Evolutionary conservation across 2,329 filamentous ascomycete species (phyloP).

Genomic region (Aureobasidium sp.): DNA sequence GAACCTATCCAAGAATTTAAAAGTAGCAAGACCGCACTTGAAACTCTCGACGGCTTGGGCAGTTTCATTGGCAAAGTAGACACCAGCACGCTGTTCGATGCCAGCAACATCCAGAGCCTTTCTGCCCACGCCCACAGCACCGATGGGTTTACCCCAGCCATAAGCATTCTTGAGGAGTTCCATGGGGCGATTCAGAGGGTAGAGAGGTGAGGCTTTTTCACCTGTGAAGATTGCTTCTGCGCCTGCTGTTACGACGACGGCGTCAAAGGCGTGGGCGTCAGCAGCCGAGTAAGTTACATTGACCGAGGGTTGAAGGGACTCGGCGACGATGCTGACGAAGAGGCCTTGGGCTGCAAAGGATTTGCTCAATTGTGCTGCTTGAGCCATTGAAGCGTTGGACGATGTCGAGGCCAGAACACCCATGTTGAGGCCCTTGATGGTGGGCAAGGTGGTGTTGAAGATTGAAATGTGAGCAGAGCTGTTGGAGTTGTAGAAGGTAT

Average conservation of each 20-base stretch:
- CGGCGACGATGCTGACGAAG: conserved; percentile 52
- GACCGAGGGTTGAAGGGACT: conserved; percentile 47
- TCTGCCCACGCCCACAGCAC: conserved; percentile 47
- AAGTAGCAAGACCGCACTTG: conserved; percentile 47
- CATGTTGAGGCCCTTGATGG: conserved; percentile 55
- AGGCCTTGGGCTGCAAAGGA: conserved; percentile 44
- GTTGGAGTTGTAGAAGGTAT: conserved; percentile 61
- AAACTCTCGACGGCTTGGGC: background rate
- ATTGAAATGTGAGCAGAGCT: conserved; percentile 53
- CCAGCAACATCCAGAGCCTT: background rate
- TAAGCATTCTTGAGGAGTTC: conserved; percentile 72
- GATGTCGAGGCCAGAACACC: conserved; percentile 50
- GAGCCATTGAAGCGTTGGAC: conserved; percentile 36
- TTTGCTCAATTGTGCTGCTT: conserved; percentile 44
- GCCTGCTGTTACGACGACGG: conserved; percentile 61
- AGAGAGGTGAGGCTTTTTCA: conserved; percentile 49
- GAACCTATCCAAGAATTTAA: conserved; percentile 60
- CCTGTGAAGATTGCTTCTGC: conserved; percentile 44
- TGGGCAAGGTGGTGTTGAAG: conserved; percentile 50
- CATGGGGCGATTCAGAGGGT: conserved; percentile 59
- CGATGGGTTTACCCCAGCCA: conserved; percentile 67
- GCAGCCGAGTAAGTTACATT: conserved; percentile 65
- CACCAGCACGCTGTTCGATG: background rate
- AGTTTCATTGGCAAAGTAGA: conserved; percentile 18
- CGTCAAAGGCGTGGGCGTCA: conserved; percentile 55